Evolutionary conservation across 1,139 yeast species (phyloP), one percentile per base, ranked within the genome.

Genomic region (Geotrichum siamense): DNA sequence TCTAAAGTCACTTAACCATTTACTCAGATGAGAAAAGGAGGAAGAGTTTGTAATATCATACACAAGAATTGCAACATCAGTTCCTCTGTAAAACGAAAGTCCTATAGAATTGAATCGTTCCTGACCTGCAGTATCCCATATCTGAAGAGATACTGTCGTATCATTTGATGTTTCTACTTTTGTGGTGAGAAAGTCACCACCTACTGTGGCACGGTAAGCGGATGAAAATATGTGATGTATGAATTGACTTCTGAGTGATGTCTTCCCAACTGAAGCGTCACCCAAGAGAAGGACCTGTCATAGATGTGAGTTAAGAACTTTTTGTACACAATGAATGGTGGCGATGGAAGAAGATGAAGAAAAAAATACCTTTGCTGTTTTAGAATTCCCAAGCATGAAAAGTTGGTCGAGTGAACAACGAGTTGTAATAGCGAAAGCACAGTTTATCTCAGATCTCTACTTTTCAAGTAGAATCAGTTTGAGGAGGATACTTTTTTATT

Each of bases 61-160:
- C 21, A 76, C 76, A 29, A 77, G 56, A 2, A 77, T 68, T 15
- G 74, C 79, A 10, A 76, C 75, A 54, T 77, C 82, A 0, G 81
- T 70, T 5, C 82, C 82, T 30, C 82, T 59, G 56, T 76, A 77
- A 54, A 76, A 77, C 3, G 81, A 76, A 54, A 71, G 74, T 4
- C 77, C 71, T 29, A 77, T 71, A 33, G 79, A 73, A 53, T 76
- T 75, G 63, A 76, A 77, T 43, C 82, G 60, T 55, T 77, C 82
- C 57, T 77, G 82, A 2, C 82, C 82, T 0, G 82, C 82, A 3
- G 82, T 77, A 54, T 77, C 82, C 82, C 82, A 77, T 2, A 77
- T 69, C 56, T 77, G 82, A 32, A 77, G 60, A 45, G 68, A 65
- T 17, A 73, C 72, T 25, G 52, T 48, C 17, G 52, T 50, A 2